Evolutionary conservation across 176 grass and related monocot genomes (phyloP), one percentile per base, ranked within the genome.

Genomic region (Bonia amplexicaulis): DNA sequence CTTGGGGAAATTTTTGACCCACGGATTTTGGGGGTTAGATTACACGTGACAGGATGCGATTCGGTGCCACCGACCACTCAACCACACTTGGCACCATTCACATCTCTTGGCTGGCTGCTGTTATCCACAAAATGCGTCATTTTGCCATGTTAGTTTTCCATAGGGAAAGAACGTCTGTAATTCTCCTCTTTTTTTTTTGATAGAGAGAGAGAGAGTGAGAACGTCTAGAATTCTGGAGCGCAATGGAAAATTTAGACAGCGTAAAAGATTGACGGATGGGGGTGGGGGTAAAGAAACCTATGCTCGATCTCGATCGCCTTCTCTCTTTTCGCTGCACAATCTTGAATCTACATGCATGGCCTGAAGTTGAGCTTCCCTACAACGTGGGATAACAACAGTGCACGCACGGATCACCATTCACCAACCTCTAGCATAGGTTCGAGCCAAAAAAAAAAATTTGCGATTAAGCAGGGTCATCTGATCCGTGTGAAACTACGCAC

Each of bases 11-110:
- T 2, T 33, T 23, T 35, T 45, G n/a, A 57, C 48, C 15, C 15
- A 17, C 68, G 13, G 19, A 25, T 82, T 4, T 22, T n/a, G 54
- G 69, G 60, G 33, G 4, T 48, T 27, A 23, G 10, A 7, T 12
- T 74, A 62, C 86, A 88, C 73, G 80, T 89, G 76, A 80, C 61
- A 17, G 5, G 88, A 69, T 75, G 42, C 20, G 31, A 68, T 81
- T 74, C 40, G 82, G 39, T 15, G 39, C 71, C 55, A 69, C 61
- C 71, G 61, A 25, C 78, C 85, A 74, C 31, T 42, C 54, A 1
- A n/a, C 20, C 54, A n/a, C 20, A 11, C 41, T 8, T 42, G 0
- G 20, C 9, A 27, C 8, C 19, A 3, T 23, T 70, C 49, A 45
- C 78, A 8, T 69, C 29, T 11, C 22, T 54, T n/a, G 77, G 26